Percentiles rank a stretch among this genome's conserved stretches.
Conservation (phyloP, 2,329 filamentous ascomycete species). For the Cercospora sp. region DNA sequence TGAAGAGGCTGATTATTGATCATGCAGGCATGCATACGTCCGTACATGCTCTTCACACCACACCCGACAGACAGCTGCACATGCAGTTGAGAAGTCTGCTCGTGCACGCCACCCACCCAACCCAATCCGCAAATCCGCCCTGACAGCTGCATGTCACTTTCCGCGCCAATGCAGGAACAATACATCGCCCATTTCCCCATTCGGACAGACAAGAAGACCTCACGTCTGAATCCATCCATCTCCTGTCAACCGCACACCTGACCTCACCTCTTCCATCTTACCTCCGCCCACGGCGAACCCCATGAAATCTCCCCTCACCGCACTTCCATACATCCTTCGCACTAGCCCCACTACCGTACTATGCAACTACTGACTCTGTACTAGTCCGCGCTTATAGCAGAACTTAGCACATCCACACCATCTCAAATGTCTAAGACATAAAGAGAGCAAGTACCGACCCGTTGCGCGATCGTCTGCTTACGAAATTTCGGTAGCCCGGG, state of each 20-base stretch:
- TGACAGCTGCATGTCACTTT: neutral
- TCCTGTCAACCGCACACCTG: neutral
- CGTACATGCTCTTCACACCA: neutral
- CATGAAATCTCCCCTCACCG: neutral
- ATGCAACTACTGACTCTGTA: neutral
- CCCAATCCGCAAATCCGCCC: neutral
- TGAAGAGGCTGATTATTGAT: neutral
- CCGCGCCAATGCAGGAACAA: neutral
- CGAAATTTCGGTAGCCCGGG: neutral
- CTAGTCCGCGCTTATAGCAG: neutral
- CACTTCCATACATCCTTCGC: neutral
- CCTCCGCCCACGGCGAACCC: neutral
- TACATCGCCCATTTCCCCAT: neutral
- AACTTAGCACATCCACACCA: neutral
- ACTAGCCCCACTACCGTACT: neutral
- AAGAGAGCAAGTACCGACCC: neutral
- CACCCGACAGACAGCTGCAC: neutral
- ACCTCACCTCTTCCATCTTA: neutral
- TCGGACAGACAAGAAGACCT: neutral
- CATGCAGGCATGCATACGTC: neutral
- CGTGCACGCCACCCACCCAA: neutral
- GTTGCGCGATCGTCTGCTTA: neutral
- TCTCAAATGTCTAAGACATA: neutral
- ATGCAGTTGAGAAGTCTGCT: neutral
- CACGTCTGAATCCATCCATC: neutral